A percentile compares a stretch with the other conserved stretches of the same genome.
phyloP scores from a whole-genome alignment of 2,329 filamentous ascomycete genomes.

The Talaromyces sp. region DNA sequence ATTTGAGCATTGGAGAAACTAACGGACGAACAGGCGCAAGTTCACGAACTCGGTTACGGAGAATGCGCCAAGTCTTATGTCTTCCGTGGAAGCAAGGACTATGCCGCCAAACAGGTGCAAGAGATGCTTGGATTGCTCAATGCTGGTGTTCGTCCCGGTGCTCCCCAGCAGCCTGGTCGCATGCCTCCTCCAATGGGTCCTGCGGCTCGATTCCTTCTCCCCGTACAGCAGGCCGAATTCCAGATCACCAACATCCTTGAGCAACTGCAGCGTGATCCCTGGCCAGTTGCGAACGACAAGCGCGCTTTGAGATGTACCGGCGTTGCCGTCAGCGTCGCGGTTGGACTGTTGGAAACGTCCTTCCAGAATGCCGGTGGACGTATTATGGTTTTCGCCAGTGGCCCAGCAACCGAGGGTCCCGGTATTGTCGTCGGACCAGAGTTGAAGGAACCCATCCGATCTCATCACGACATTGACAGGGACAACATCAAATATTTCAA shows the following conservation, averaged over 20 bases:
- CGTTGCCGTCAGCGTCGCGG: constrained; percentile 91
- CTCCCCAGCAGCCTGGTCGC: constrained; percentile 70
- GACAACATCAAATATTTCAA: constrained; percentile 99
- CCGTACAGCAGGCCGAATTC: constrained; percentile 93
- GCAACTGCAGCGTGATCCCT: constrained; percentile 93
- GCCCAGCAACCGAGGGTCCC: constrained; percentile 90
- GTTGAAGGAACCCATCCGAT: constrained; percentile 91
- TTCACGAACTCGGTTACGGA: constrained; percentile 96
- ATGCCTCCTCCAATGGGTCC: constrained; percentile 73
- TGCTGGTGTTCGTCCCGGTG: constrained; percentile 68
- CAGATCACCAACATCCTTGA: constrained; percentile 95
- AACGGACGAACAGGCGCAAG: constrained; percentile 65
- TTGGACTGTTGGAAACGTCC: constrained; percentile 86
- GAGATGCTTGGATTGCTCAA: constrained; percentile 91
- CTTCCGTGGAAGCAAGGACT: constrained; percentile 96
- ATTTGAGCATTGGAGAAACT: neutral
- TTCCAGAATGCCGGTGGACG: constrained; percentile 94
- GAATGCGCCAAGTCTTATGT: constrained; percentile 99
- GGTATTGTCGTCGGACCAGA: constrained; percentile 96
- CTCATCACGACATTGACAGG: constrained; percentile 96
- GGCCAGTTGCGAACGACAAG: constrained; percentile 93
- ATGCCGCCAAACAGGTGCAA: constrained; percentile 97
- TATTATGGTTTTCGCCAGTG: constrained; percentile 96
- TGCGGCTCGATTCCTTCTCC: constrained; percentile 85
- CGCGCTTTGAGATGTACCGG: constrained; percentile 89